Evolutionary conservation across 1,284 basidiomycete genomes (phyloP), one percentile per base, ranked within the genome.

Genomic region (Peniophora sp.): DNA sequence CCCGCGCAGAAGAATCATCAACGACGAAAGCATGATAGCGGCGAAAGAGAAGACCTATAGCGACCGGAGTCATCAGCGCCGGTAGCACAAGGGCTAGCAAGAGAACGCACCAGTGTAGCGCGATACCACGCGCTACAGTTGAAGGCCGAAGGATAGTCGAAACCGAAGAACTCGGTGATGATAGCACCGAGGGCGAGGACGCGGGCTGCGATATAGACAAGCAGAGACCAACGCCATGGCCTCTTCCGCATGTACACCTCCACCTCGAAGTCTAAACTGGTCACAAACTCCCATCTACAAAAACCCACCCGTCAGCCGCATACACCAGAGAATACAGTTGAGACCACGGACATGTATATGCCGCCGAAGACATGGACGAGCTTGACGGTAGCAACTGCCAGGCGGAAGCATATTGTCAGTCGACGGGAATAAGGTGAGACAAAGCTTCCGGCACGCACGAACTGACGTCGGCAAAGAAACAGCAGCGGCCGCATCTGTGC

Each of bases 271-370:
- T 47, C 52, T 12, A 54, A 47, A 34, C 52, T 54, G 15, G 48
- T 54, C 24, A 54, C 3, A 11, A 54, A 54, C 45, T 54, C 53
- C 53, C 53, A 54, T 54, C 53, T 54, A n/a, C 15, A 24, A 5
- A 15, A 20, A n/a, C 8, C 18, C 5, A n/a, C 36, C 32, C 43
- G 24, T 54, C 14, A 54, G 27, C 17, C 22, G 15, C 20, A 27
- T 18, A 3, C n/a, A 6, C 32, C 3, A 12, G 1, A 12, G 14
- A 8, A 44, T 5, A 18, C 11, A 11, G 49, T n/a, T 42, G 47
- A 47, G 45, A 27, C 36, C 39, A 44, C 53, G 47, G 22, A 54
- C 53, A 54, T 0, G 36, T 47, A 54, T 18, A 54, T 12, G 5
- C 53, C 53, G 39, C 37, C 49, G 47, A 54, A 54, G 11, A 54